Evolutionary conservation across 2,329 filamentous ascomycete genomes (phyloP).

Genomic region (Penicillium corylophilum): DNA sequence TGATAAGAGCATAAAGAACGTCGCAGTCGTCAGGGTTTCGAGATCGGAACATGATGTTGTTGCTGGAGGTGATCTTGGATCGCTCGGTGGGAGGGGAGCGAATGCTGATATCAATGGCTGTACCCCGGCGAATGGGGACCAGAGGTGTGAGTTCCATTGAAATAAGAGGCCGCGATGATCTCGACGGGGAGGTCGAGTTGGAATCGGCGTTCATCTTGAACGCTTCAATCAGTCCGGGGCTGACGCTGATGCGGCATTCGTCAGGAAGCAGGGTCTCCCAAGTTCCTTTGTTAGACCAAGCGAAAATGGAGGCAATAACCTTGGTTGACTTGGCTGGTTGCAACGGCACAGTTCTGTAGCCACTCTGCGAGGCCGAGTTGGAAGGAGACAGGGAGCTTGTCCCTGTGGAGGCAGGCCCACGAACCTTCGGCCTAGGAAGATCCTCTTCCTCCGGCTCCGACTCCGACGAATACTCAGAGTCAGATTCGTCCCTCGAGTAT

Average conservation of each 20-base stretch:
- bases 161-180: slow-evolving; percentile 51
- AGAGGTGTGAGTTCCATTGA: slow-evolving; percentile 87
- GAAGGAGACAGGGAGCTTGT: slow-evolving; percentile 71
- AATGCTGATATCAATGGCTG: slow-evolving; percentile 89
- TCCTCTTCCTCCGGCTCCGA: slow-evolving; percentile 56
- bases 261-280: slow-evolving; percentile 63
- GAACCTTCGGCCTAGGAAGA: slow-evolving; percentile 43
- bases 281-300: slow-evolving; percentile 62
- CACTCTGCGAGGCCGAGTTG: slow-evolving; percentile 76
- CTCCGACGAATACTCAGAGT: slow-evolving; percentile 32
- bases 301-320: slow-evolving; percentile 60
- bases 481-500: slow-evolving; percentile 32
- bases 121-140: slow-evolving; percentile 86
- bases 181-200: slow-evolving; percentile 6
- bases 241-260: slow-evolving; percentile 63
- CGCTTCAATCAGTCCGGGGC: slow-evolving; percentile 64
- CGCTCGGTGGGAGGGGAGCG: slow-evolving; percentile 76
- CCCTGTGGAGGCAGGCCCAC: slow-evolving; percentile 42
- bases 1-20: slow-evolving; percentile 79
- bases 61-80: slow-evolving; percentile 67
- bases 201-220: slow-evolving; percentile 54
- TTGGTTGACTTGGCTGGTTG: slow-evolving; percentile 52
- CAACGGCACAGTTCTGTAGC: slow-evolving; percentile 56
- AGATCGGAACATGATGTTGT: slow-evolving; percentile 89
- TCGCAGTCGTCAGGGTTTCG: slow-evolving; percentile 74